Base-by-base conservation (phyloP, 805 yeast genomes). In the Suhomyces kilbournensis region DNA sequence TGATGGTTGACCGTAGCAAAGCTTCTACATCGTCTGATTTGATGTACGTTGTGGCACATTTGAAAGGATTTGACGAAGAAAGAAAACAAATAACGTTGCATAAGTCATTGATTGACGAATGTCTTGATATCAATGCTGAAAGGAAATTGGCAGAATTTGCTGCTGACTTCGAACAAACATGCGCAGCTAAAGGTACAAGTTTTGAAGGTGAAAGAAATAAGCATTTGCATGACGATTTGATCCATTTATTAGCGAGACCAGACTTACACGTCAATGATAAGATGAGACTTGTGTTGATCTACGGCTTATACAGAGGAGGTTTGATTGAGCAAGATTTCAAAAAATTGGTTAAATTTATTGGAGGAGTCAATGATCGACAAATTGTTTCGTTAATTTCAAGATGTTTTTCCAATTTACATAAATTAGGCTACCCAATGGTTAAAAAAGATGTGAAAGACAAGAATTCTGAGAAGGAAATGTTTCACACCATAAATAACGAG, bases 101-200 rank as follows among this genome's bases (percentile, higher is more conserved):
- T 63, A 81, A 81, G 60, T 78, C 81, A 3, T 67, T 85, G 47
- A 79, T 84, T 44, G 88, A 85, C 56, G 84, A 82, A 61, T 83
- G 92, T 63, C 74, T 88, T 68, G 78, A 76, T 25, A 69, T 78
- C 14, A 84, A 86, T 64, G 80, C 84, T 47, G 76, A 74, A 26
- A 75, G 83, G 55, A 77, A 80, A 56, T 70, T 90, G 57, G 83
- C 86, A 7, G 90, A 83, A 54, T 73, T 72, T 58, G 75, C 88
- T 17, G 90, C 96, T 1, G 94, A 89, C 56, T 78, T 91, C 53
- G 98, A 94, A 69, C 97, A 92, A 69, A 81, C 85, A 17, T 77
- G 91, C 56, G 82, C 87, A 4, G 88, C 90, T 3, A 82, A 82
- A 43, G 96, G 96, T 20, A 67, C 79, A 2, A 84, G 83, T 51